Base-by-base conservation (phyloP, 768 basidiomycete genomes). In the Pleurotus cornucopiae region DNA sequence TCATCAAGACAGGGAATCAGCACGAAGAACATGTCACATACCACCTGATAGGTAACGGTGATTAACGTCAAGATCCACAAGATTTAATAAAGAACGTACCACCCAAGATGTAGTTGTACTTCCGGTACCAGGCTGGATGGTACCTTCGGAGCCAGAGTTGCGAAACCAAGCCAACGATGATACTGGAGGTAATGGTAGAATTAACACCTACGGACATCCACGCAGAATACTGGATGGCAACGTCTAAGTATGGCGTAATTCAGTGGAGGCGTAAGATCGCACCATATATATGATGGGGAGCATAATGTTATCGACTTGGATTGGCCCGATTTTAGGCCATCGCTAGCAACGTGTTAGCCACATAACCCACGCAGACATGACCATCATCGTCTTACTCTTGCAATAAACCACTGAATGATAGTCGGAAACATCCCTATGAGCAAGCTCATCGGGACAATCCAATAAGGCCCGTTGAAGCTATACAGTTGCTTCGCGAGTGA, bases 61-160 rank as follows among this genome's bases (percentile, higher is more conserved):
- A 37, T 51, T 2, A 51, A 20, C 21, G 16, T 13, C 30, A 5
- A 51, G n/a, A 4, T 4, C n/a, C 25, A 5, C 26, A 11, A 53
- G 11, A 11, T 2, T 13, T 4, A 23, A 1, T 14, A 39, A 26
- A 38, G 20, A 47, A 55, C 45, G n/a, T 20, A 41, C 84, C 88
- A 25, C 83, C 84, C 3, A 88, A 67, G 39, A 86, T 79, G 62
- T 85, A 86, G 63, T 87, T 86, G 66, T 85, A 85, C 61, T 74
- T 76, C 62, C 79, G 78, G 68, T 85, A 89, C 86, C 85, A 89
- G 12, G 77, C 76, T 1, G 87, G 83, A 56, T 83, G 71, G 57
- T 79, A 77, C 39, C 68, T 75, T 34, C 85, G 72, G 18, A 86
- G 61, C 80, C 81, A 87, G 21, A 79, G 63, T 55, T 88, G 86